Evolutionary conservation across 2,329 filamentous ascomycete species (phyloP).

Genomic region (Ascochyta viciae-villosae): DNA sequence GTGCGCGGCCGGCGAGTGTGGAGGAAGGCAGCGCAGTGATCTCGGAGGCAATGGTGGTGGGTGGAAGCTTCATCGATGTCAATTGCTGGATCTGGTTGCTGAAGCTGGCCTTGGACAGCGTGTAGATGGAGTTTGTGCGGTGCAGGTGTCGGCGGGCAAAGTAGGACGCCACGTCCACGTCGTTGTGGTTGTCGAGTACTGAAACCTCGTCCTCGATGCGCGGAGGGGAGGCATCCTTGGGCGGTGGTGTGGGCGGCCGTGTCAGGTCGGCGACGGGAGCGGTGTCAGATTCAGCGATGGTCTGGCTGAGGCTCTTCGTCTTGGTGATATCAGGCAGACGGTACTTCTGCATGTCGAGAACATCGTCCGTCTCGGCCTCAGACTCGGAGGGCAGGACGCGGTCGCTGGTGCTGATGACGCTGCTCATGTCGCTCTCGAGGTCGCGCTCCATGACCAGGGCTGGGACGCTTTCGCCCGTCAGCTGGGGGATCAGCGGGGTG

Average conservation of each 20-base stretch:
- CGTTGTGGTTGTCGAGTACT: constrained; percentile 46
- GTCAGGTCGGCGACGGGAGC: constrained; percentile 23
- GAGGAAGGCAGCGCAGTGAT: constrained; percentile 87
- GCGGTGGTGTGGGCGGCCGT: constrained; percentile 46
- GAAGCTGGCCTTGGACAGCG: constrained; percentile 89
- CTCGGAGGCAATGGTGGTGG: constrained; percentile 82
- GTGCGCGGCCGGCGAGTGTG: constrained; percentile 79
- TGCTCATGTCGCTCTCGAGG: constrained; percentile 56
- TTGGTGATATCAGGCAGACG: constrained; percentile 74
- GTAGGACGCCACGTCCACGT: constrained; percentile 64
- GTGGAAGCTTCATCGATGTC: constrained; percentile 86
- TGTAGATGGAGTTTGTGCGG: constrained; percentile 84
- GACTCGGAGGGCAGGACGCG: constrained; percentile 60
- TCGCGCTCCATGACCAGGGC: constrained; percentile 49
- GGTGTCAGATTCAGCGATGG: constrained; percentile 36
- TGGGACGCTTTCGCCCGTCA: constrained; percentile 48
- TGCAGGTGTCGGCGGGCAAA: constrained; percentile 69
- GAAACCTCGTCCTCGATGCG: constrained; percentile 51
- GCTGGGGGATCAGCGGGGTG: constrained; percentile 42
- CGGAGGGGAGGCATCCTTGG: constrained; percentile 61
- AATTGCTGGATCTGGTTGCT: constrained; percentile 91
- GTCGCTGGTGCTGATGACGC: constrained; percentile 61
- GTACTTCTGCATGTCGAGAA: constrained; percentile 78
- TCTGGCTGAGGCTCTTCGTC: constrained; percentile 62
- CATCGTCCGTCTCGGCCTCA: constrained; percentile 56